Base-by-base conservation (phyloP, 192 early-diverging fungal genomes). In the Rhizophagus prolifer region DNA sequence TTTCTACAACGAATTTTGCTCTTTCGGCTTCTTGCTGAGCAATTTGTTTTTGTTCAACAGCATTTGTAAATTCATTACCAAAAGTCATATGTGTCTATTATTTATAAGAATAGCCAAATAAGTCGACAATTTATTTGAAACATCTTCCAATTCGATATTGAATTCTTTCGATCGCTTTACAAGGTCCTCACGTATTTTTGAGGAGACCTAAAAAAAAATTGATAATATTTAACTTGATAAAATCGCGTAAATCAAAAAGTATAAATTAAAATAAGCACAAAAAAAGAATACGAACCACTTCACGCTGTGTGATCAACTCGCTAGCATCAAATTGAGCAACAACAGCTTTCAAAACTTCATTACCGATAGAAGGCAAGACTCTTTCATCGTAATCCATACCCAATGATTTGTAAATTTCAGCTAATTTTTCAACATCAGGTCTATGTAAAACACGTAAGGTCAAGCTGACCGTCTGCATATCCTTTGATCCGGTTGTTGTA, bases 21-120 rank as follows among this genome's bases (percentile, higher is more conserved):
- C 98, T 94, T 85, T 99, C 98, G 62, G 98, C 98, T 82, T 98
- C 98, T 87, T 99, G 98, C 80, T 99, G 97, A 58, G 98, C 95
- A 88, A 98, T 97, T 81, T 96, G 94, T 88, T 98, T 97, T 81
- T 96, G 93, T 84, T 98, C 97, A 73, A 99, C 97, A 61, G 97
- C 97, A 72, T 95, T 92, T 70, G 97, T 99, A 80, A 99, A 99
- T 80, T 99, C 97, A 75, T 93, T 95, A 85, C 97, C 95, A 84
- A 99, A 99, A 10, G 95, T 97, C 90, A 99, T 92, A 82, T 98
- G 96, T 9, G 97, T 99, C 92, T 94, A 84, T 34, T 47, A 44
- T 47, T 58, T 46, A 7, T 74, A 16, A 21, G 36, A 26, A 30
- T 31, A 28, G n/a, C 25, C 8, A 72, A 38, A 31, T 25, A 10